Evolutionary conservation across 768 basidiomycete species (phyloP).

Genomic region (Psilocybe subaeruginosa): DNA sequence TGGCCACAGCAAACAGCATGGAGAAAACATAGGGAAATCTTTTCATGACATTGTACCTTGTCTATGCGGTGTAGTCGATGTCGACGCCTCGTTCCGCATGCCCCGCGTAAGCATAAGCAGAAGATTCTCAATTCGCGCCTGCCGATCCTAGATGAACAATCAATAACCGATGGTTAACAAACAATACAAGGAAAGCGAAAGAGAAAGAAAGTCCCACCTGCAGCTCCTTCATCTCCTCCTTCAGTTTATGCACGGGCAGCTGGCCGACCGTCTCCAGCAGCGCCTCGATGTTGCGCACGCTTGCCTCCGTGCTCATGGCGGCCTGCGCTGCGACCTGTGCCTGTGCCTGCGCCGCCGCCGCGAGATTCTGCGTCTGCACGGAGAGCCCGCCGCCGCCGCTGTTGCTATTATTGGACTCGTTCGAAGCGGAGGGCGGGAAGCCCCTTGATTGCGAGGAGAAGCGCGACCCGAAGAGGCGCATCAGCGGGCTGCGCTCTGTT

Average conservation of each 20-base stretch:
- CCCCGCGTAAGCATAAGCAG: conserved; percentile 69
- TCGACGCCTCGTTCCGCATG: conserved; percentile 50
- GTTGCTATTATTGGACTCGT: not conserved
- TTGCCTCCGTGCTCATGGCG: conserved; percentile 43
- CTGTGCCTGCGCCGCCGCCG: conserved; percentile 15
- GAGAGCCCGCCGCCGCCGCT: too few relatives aligned
- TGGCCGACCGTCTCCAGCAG: conserved; percentile 65
- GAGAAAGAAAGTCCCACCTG: conserved; percentile 49
- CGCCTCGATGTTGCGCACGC: conserved; percentile 57
- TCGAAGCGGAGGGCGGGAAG: not conserved
- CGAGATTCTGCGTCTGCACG: not conserved
- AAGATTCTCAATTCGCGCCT: conserved; percentile 77
- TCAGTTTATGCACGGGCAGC: conserved; percentile 66
- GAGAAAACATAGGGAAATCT: too few relatives aligned
- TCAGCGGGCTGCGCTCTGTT: not conserved
- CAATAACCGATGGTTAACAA: not conserved
- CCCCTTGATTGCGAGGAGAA: conserved; percentile 21
- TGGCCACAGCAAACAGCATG: too few relatives aligned
- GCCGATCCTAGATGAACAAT: conserved; percentile 54
- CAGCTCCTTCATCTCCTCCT: conserved; percentile 83
- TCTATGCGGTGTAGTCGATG: not conserved
- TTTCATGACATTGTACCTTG: conserved; percentile 7
- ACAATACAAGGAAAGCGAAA: too few relatives aligned
- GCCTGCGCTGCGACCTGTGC: conserved; percentile 16
- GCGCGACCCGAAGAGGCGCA: conserved; percentile 9